phyloP scores from a whole-genome alignment of 306 rosid genomes.

The Spatholobus suberectus region DNA sequence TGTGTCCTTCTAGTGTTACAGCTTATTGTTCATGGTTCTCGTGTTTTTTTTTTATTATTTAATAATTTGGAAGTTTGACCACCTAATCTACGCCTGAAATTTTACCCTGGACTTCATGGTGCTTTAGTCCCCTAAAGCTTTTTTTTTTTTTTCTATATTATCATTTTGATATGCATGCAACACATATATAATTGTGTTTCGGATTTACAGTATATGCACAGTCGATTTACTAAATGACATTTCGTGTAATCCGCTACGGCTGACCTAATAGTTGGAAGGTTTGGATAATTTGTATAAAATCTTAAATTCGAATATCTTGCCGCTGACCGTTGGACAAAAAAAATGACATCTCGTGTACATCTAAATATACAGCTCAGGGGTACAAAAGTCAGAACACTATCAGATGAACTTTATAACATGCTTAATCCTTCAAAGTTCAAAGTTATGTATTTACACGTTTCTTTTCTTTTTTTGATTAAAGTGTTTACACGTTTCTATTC shows the following conservation, averaged over 20 bases:
- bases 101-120: neutral
- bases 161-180: neutral
- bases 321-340: too few relatives aligned
- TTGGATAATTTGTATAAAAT: too few relatives aligned
- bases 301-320: too few relatives aligned
- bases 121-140: neutral
- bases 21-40: slow-evolving; percentile 8
- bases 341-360: too few relatives aligned
- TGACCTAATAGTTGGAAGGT: too few relatives aligned
- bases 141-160: neutral
- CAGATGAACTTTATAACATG: neutral
- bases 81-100: neutral
- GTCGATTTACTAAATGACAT: too few relatives aligned
- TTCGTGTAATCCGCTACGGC: too few relatives aligned
- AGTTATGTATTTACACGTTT: too few relatives aligned
- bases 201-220: too few relatives aligned
- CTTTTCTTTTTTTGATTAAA: too few relatives aligned
- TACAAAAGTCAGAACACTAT: neutral
- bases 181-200: neutral
- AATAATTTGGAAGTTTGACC: neutral
- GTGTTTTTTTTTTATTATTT: neutral
- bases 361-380: neutral
- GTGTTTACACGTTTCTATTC: too few relatives aligned
- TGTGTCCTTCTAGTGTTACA: slow-evolving; percentile 47
- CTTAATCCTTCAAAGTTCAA: too few relatives aligned